Base-by-base conservation (phyloP, 495 filamentous ascomycete species). In the Entonaema liquescens region DNA sequence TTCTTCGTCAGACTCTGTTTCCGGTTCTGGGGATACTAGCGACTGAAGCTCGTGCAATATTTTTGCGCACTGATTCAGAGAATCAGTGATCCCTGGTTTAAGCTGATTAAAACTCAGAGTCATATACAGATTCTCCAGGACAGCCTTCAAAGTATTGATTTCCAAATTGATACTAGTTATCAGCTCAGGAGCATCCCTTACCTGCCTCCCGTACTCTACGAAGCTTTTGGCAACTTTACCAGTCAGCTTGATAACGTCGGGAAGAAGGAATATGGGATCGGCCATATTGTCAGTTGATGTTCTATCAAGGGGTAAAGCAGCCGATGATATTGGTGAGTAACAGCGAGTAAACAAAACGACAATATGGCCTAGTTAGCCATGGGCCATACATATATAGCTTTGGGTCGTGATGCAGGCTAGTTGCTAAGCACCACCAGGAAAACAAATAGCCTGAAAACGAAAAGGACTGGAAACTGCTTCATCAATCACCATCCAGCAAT, bases 141-240 rank as follows among this genome's bases (percentile, higher is more conserved):
- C 28, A 13, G 44, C 36, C 17, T 59, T 63, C 26, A 72, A 21
- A 29, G 47, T 55, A 12, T 56, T 67, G 36, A 56, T 59, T 26
- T 67, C 69, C 7, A 67, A 15, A 1, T 7, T 25, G 49, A 72
- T 72, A 2, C 1, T 31, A 35, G 3, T 36, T 8, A 72, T 53
- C 29, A 55, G 2, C 25, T 38, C 53, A 9, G 63, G 69, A 13
- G 55, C 69, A 42, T 67, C 59, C 59, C 67, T 72, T 7, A 72
- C 64, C n/a, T 59, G 47, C 17, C n/a, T 57, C 42, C 28, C 13
- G 47, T 67, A 72, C 2, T 64, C 23, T 19, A 15, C 59, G 35
- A 67, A 40, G 35, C 21, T 31, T 2, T 5, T 60, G 5, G 36
- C 63, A 9, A 62, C 63, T 29, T 55, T 31, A 3, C 5, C 31